phyloP scores from a whole-genome alignment of 345 rosid species.

The Euphorbia pulcherrima region DNA sequence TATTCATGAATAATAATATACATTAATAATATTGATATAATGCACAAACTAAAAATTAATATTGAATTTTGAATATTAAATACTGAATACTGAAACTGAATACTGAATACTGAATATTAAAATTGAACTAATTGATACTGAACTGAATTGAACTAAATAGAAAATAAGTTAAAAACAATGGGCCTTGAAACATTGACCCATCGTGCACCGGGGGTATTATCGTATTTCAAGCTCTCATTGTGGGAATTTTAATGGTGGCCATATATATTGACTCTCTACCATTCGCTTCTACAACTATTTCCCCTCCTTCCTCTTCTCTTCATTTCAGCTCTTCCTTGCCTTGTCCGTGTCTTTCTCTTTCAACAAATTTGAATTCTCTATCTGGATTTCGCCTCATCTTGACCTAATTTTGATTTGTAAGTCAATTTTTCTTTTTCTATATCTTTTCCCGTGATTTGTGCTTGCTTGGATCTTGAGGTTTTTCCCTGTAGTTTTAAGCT shows the following conservation, averaged over 20 bases:
- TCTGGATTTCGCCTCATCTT: slow-evolving; percentile 14
- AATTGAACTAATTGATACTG: no score
- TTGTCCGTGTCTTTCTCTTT: background rate
- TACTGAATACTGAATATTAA: no score
- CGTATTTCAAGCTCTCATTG: background rate
- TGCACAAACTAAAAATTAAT: no score
- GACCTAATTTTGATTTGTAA: slow-evolving; percentile 12
- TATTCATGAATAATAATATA: no score
- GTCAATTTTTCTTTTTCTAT: background rate
- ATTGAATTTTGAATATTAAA: no score
- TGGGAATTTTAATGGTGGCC: background rate
- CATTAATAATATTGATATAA: no score
- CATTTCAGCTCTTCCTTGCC: background rate
- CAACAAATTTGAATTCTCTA: background rate
- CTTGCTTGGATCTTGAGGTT: background rate
- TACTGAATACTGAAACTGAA: no score
- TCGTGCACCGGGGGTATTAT: background rate
- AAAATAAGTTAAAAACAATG: no score
- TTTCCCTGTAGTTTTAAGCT: background rate
- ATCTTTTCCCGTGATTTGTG: background rate
- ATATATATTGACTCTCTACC: slow-evolving; percentile 1
- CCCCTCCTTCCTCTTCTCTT: background rate
- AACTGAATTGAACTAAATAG: no score
- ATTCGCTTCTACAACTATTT: background rate
- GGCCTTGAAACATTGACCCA: no score